A percentile compares a stretch with the other conserved stretches of the same genome.
Conservation (phyloP, 192 early-diverging fungal genomes). For the Backusella psychrophila region DNA sequence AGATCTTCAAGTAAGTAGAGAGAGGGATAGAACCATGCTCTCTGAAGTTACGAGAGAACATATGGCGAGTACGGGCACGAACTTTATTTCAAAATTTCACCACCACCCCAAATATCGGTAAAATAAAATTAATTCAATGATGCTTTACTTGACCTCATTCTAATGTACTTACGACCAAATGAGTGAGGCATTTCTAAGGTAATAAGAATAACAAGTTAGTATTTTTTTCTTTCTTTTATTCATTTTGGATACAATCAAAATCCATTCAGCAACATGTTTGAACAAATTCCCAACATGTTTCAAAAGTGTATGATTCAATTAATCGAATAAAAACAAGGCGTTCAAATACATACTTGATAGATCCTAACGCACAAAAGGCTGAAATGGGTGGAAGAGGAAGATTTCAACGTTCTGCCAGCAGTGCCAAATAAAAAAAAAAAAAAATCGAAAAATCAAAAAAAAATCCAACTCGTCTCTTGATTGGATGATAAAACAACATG, state of each 20-base stretch:
- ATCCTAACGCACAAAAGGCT: constrained; percentile 5
- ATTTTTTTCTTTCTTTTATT: background rate
- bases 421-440: background rate
- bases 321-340: background rate
- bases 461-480: background rate
- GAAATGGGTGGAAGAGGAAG: constrained; percentile 5
- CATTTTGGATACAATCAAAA: background rate
- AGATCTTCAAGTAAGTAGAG: constrained; percentile 97
- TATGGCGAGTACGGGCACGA: constrained; percentile 96
- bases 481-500: background rate
- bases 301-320: background rate
- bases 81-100: constrained; percentile 33
- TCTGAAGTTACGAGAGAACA: constrained; percentile 97
- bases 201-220: background rate
- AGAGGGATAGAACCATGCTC: constrained; percentile 89
- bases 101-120: no score
- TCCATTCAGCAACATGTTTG: background rate
- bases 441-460: background rate
- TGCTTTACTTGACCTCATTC: background rate
- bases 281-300: background rate
- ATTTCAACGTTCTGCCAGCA: background rate
- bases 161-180: constrained; percentile 33
- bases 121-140: background rate
- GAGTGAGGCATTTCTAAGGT: constrained; percentile 29
- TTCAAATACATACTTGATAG: background rate